These are phyloP conservation scores for Mortierella hygrophila DNA, from an alignment of 192 early-diverging fungal species.

Conservation along the genomic window DNA sequence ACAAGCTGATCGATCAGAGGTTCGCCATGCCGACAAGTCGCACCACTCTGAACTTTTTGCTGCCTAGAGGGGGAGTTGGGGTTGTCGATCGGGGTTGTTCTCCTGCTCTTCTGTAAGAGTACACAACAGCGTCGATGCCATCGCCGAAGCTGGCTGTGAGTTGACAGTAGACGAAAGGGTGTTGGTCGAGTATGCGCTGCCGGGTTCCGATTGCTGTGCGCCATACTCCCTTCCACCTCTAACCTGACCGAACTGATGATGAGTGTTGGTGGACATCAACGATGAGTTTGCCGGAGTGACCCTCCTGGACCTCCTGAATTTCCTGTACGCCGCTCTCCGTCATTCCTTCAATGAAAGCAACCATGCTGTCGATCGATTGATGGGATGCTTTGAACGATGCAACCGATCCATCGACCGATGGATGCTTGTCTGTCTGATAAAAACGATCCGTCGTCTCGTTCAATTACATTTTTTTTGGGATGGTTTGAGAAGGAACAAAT, in stretches of 20 bases:
- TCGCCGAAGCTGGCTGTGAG: neutral
- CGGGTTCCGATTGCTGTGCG: neutral
- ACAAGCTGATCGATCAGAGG: neutral
- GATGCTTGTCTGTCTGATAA: neutral
- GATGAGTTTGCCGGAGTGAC: neutral
- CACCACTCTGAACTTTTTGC: neutral
- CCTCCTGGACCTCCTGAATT: neutral
- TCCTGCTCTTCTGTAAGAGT: neutral
- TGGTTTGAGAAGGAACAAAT: constrained; percentile 19
- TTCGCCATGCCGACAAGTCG: neutral
- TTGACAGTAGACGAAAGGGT: neutral
- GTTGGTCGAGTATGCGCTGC: neutral
- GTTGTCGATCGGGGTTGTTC: neutral
- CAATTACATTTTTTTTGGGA: constrained; percentile 17
- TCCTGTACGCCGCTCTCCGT: neutral
- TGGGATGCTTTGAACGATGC: neutral
- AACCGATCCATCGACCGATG: neutral
- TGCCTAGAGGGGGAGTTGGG: neutral
- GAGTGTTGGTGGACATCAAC: neutral
- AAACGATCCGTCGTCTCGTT: neutral
- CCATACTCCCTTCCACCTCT: neutral
- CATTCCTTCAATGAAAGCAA: neutral
- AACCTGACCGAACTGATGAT: neutral
- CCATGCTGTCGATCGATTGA: neutral
- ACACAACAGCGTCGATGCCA: neutral